A percentile compares a stretch with the other conserved stretches of the same genome.
These are phyloP conservation scores for Huntiella bhutanensis DNA, from an alignment of 2,329 filamentous ascomycete species.

Conservation along the genomic window DNA sequence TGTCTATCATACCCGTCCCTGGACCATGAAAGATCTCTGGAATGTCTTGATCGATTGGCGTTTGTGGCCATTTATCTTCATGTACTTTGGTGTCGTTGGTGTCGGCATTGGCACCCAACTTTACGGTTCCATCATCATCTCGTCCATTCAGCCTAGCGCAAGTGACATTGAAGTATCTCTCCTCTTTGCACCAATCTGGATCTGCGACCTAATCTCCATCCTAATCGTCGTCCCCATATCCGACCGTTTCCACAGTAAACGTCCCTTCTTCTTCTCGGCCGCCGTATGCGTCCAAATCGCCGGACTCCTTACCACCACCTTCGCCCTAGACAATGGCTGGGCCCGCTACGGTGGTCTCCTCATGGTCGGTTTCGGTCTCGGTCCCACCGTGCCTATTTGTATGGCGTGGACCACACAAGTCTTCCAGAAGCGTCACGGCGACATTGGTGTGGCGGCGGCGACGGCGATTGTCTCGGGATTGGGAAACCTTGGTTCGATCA, in stretches of 20 bases:
- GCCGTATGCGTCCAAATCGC: slow-evolving; percentile 63
- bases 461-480: slow-evolving; percentile 71
- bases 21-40: slow-evolving; percentile 52
- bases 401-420: slow-evolving; percentile 90
- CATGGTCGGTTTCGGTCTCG: slow-evolving; percentile 76
- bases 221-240: slow-evolving; percentile 69
- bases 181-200: slow-evolving; percentile 81
- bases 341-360: slow-evolving; percentile 75
- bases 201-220: slow-evolving; percentile 80
- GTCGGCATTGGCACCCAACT: slow-evolving; percentile 81
- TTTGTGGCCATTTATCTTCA: slow-evolving; percentile 66
- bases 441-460: slow-evolving; percentile 76
- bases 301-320: slow-evolving; percentile 62
- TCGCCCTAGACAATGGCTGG: slow-evolving; percentile 54
- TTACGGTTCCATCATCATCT: slow-evolving; percentile 75
- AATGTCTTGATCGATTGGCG: slow-evolving; percentile 68
- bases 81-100: slow-evolving; percentile 91
- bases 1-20: slow-evolving; percentile 58
- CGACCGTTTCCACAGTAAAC: slow-evolving; percentile 66
- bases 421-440: slow-evolving; percentile 74
- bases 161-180: slow-evolving; percentile 60
- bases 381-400: slow-evolving; percentile 77
- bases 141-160: slow-evolving; percentile 53
- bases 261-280: slow-evolving; percentile 62
- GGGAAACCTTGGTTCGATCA: slow-evolving; percentile 69